These are phyloP conservation scores for Gonapodya sp. DNA, from an alignment of 192 early-diverging fungal species.

Conservation along the genomic window DNA sequence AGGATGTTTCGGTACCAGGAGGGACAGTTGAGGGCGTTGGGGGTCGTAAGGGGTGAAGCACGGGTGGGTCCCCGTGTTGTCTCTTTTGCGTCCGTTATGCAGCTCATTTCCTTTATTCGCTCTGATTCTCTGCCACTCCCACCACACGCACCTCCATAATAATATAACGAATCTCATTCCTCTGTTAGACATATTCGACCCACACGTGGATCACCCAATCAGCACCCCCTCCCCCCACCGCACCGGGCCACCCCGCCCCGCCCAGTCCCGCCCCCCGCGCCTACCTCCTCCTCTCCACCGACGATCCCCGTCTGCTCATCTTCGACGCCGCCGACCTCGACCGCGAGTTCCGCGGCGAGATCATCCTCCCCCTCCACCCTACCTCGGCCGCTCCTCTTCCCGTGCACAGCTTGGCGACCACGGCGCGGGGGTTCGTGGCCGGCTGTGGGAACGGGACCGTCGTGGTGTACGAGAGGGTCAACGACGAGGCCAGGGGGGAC, in stretches of 20 bases:
- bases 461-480: conserved; percentile 30
- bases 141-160: background rate
- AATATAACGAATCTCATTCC: background rate
- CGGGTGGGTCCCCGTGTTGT: conserved; percentile 20
- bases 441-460: conserved; percentile 27
- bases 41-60: conserved; percentile 22
- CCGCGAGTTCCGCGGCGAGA: background rate
- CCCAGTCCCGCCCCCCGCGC: background rate
- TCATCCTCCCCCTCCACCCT: background rate
- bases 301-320: background rate
- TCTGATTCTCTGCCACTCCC: background rate
- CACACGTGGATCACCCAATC: conserved; percentile 38
- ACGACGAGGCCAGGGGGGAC: conserved; percentile 16
- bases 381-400: background rate
- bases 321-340: background rate
- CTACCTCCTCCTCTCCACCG: background rate
- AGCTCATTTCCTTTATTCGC: background rate
- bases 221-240: background rate
- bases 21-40: conserved; percentile 27
- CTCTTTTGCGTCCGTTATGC: background rate
- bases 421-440: conserved; percentile 34
- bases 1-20: conserved; percentile 41
- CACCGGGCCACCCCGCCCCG: background rate
- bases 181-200: conserved; percentile 29
- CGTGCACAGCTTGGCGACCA: conserved; percentile 23